phyloP scores from a whole-genome alignment of 495 filamentous ascomycete genomes.

The Penicillium flavigenum region DNA sequence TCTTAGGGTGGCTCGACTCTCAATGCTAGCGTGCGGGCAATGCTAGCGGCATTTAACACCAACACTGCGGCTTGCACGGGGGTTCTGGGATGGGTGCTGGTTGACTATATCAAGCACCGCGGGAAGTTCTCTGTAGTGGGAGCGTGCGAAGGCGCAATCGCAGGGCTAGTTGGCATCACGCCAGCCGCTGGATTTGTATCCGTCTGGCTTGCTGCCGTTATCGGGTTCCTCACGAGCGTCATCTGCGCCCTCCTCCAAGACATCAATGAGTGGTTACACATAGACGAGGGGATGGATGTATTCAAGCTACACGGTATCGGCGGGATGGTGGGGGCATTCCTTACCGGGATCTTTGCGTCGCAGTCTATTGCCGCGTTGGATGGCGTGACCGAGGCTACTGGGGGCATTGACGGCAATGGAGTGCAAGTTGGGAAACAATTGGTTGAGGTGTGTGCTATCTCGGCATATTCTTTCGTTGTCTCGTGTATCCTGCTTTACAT shows the following conservation, averaged over 20 bases:
- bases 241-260: slow-evolving; percentile 52
- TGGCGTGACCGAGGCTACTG: slow-evolving; percentile 46
- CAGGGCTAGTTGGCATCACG: slow-evolving; percentile 64
- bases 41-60: slow-evolving; percentile 61
- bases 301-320: slow-evolving; percentile 64
- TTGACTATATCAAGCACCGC: slow-evolving; percentile 56
- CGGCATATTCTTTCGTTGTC: slow-evolving; percentile 54
- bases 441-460: slow-evolving; percentile 58
- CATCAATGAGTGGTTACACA: slow-evolving; percentile 56
- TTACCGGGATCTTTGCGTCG: slow-evolving; percentile 62
- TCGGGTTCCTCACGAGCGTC: slow-evolving; percentile 58
- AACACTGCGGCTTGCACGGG: slow-evolving; percentile 58
- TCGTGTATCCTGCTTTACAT: slow-evolving; percentile 54
- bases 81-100: slow-evolving; percentile 57
- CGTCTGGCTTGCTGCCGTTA: slow-evolving; percentile 55
- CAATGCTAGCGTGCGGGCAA: slow-evolving; percentile 55
- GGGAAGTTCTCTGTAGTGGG: slow-evolving; percentile 60
- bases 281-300: slow-evolving; percentile 63
- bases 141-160: slow-evolving; percentile 61
- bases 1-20: slow-evolving; percentile 55
- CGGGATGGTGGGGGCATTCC: slow-evolving; percentile 59
- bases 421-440: slow-evolving; percentile 60
- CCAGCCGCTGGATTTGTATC: slow-evolving; percentile 62
- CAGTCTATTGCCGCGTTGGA: slow-evolving; percentile 47
- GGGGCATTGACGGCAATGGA: slow-evolving; percentile 57